Evolutionary conservation across 768 basidiomycete genomes (phyloP).

Genomic region (Xerocomellus amylosporus): DNA sequence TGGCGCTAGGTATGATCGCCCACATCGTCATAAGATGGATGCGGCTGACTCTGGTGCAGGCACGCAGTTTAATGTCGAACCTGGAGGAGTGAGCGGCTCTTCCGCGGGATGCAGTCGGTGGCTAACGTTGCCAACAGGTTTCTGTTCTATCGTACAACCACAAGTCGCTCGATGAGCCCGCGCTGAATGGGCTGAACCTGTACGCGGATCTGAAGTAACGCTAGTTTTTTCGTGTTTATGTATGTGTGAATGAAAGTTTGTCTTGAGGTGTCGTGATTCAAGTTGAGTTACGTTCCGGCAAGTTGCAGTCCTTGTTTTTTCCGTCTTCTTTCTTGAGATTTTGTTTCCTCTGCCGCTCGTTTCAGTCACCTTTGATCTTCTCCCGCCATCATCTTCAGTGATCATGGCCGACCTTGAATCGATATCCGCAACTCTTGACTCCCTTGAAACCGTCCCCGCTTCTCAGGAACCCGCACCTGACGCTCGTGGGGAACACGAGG

Average conservation of each 20-base stretch:
- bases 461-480: constrained; percentile 22
- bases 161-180: constrained; percentile 71
- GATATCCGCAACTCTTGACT: constrained; percentile 20
- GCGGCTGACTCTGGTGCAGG: constrained; percentile 39
- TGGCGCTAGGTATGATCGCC: constrained; percentile 47
- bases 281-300: constrained; percentile 14
- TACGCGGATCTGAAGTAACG: constrained; percentile 42
- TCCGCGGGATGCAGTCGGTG: neutral
- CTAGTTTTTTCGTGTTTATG: constrained; percentile 20
- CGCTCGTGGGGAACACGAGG: constrained; percentile 40
- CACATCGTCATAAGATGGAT: neutral
- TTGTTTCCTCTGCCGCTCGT: constrained; percentile 11
- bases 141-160: constrained; percentile 85
- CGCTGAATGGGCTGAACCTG: constrained; percentile 71
- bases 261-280: constrained; percentile 7
- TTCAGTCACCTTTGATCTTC: constrained; percentile 1
- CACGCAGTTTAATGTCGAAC: constrained; percentile 80
- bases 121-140: constrained; percentile 44
- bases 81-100: constrained; percentile 60
- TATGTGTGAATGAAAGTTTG: constrained; percentile 16
- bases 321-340: constrained; percentile 2
- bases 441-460: constrained; percentile 21
- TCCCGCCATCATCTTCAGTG: constrained; percentile 20
- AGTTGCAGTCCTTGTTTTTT: constrained; percentile 8
- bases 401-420: constrained; percentile 39